These are phyloP conservation scores for Ascodesmis nigricans DNA, from an alignment of 495 filamentous ascomycete species.

Conservation along the genomic window DNA sequence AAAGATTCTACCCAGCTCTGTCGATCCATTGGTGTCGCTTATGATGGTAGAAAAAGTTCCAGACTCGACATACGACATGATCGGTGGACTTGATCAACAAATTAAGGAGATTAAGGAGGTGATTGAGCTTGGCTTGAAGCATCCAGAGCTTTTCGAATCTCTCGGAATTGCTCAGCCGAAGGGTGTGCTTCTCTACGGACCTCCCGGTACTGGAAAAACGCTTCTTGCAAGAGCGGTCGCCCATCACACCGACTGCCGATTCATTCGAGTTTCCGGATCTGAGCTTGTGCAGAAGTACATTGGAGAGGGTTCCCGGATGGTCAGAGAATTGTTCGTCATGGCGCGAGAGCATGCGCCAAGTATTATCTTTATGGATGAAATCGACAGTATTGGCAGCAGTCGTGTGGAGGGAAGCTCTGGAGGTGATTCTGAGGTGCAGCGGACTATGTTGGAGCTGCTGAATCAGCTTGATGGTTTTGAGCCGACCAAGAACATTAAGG, in stretches of 20 bases:
- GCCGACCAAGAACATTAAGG: conserved; percentile 99
- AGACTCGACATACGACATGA: conserved; percentile 99
- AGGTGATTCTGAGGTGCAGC: conserved; percentile 96
- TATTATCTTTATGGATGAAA: conserved; percentile 99
- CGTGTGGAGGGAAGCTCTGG: conserved; percentile 87
- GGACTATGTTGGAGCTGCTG: conserved; percentile 95
- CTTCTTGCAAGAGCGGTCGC: conserved; percentile 86
- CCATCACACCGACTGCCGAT: conserved; percentile 95
- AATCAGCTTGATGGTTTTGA: conserved; percentile 99
- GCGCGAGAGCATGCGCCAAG: conserved; percentile 95
- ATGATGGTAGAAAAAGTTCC: conserved; percentile 99
- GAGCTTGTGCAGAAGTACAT: conserved; percentile 99
- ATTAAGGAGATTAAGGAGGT: conserved; percentile 99
- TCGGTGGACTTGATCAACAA: conserved; percentile 93
- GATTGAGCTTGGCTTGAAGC: conserved; percentile 94
- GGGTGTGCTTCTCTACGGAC: conserved; percentile 90
- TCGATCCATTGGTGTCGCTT: conserved; percentile 95
- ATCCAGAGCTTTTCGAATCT: conserved; percentile 95
- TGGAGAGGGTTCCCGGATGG: conserved; percentile 94
- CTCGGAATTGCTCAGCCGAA: conserved; percentile 96
- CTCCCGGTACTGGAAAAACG: conserved; percentile 93
- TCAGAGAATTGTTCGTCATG: conserved; percentile 97
- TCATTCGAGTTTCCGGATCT: conserved; percentile 89
- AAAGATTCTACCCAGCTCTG: conserved; percentile 72
- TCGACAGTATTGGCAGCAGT: conserved; percentile 94